Conservation (phyloP, 768 basidiomycete species). For the Vishniacozyma victoriae region DNA sequence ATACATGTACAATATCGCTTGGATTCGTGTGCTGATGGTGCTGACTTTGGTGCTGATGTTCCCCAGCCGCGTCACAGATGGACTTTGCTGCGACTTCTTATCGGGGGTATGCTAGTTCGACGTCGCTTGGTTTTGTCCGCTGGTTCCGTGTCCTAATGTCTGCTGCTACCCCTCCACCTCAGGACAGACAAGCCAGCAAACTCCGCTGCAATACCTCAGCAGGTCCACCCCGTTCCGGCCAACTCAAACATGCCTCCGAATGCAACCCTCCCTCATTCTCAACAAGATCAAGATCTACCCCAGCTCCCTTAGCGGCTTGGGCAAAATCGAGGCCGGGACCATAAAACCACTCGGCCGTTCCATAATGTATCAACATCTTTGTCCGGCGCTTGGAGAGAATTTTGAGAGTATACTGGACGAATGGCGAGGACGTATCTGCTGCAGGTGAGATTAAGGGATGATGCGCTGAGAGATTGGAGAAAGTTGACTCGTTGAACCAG, state of each 20-base stretch:
- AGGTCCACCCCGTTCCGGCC: slow-evolving; percentile 6
- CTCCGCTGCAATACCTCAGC: slow-evolving; percentile 1
- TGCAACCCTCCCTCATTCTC: slow-evolving; percentile 10
- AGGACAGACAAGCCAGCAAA: not conserved
- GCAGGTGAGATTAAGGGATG: slow-evolving; percentile 16
- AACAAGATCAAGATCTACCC: not conserved
- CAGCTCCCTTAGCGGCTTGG: not conserved
- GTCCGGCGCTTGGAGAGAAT: not conserved
- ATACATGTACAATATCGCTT: too few species aligned
- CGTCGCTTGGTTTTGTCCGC: too few species aligned
- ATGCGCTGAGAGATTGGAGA: slow-evolving; percentile 5
- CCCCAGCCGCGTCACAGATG: too few species aligned
- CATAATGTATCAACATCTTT: slow-evolving; percentile 6
- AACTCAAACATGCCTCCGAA: slow-evolving; percentile 7
- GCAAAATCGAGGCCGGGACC: not conserved
- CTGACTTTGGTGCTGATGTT: too few species aligned
- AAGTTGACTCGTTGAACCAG: slow-evolving; percentile 1
- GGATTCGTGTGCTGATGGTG: too few species aligned
- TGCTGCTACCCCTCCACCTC: too few species aligned
- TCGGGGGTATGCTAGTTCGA: too few species aligned
- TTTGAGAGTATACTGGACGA: slow-evolving; percentile 1
- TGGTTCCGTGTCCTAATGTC: too few species aligned
- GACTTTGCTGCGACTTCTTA: too few species aligned
- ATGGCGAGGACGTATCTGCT: slow-evolving; percentile 3
- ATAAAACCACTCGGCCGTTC: slow-evolving; percentile 16